phyloP scores from a whole-genome alignment of 768 basidiomycete species.

The Brasilioporus rufonigricans region DNA sequence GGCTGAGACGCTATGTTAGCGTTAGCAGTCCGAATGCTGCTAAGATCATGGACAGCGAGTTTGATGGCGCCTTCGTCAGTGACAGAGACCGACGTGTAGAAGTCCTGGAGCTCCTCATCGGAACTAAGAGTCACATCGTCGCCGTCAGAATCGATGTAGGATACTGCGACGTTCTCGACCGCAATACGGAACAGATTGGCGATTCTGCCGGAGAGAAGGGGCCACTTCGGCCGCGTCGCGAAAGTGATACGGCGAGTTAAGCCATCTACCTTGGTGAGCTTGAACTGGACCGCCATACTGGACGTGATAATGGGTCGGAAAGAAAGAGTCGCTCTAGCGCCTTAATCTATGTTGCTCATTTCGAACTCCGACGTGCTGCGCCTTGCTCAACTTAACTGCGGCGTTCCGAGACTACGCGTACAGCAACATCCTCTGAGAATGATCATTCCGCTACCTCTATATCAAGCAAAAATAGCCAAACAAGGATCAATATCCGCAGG shows the following conservation, averaged over 20 bases:
- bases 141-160: slow-evolving; percentile 69
- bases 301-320: slow-evolving; percentile 38
- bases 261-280: slow-evolving; percentile 55
- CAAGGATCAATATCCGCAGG: slow-evolving; percentile 65
- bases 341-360: slow-evolving; percentile 23
- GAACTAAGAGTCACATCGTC: slow-evolving; percentile 79
- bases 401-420: not conserved
- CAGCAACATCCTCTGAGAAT: not conserved
- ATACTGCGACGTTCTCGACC: slow-evolving; percentile 56
- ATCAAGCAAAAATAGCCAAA: slow-evolving; percentile 68
- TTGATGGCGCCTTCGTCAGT: slow-evolving; percentile 40
- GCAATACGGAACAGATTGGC: slow-evolving; percentile 55
- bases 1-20: slow-evolving; percentile 32
- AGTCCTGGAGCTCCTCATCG: slow-evolving; percentile 75
- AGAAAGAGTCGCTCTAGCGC: not conserved
- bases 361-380: slow-evolving; percentile 47
- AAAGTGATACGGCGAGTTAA: slow-evolving; percentile 63
- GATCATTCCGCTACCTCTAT: not conserved
- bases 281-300: slow-evolving; percentile 53
- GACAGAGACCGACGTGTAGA: slow-evolving; percentile 43
- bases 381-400: slow-evolving; percentile 11
- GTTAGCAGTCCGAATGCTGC: slow-evolving; percentile 33
- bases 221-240: slow-evolving; percentile 51
- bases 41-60: slow-evolving; percentile 63
- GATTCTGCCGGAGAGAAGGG: slow-evolving; percentile 53